Percentiles rank a stretch among this genome's conserved stretches.
Conservation (phyloP, 2,329 filamentous ascomycete species). For the Alternaria tenuissima region DNA sequence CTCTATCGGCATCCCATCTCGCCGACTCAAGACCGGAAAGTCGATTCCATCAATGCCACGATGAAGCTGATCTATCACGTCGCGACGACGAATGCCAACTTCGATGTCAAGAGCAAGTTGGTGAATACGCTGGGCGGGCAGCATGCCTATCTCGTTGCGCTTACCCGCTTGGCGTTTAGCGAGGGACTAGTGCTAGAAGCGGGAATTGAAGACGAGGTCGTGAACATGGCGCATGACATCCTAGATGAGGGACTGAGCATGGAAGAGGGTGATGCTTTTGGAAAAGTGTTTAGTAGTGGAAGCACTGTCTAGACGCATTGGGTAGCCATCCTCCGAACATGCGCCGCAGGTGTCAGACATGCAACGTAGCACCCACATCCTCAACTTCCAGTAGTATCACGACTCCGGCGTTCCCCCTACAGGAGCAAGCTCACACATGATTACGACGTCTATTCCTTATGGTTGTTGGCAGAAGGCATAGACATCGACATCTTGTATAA, state of each 20-base stretch:
- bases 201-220: conserved; percentile 78
- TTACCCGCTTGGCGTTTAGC: conserved; percentile 86
- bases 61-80: conserved; percentile 70
- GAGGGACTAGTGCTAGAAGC: conserved; percentile 80
- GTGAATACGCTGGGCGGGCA: conserved; percentile 73
- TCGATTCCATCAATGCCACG: conserved; percentile 65
- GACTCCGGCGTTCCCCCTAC: conserved; percentile 70
- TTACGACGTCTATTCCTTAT: conserved; percentile 39
- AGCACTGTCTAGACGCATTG: conserved; percentile 5
- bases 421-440: not conserved
- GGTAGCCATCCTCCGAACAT: not conserved
- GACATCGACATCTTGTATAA: not conserved
- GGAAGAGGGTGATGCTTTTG: conserved; percentile 73
- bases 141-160: conserved; percentile 81
- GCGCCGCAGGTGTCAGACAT: conserved; percentile 60
- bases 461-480: conserved; percentile 30
- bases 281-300: conserved; percentile 52
- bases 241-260: conserved; percentile 82
- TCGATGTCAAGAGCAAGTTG: conserved; percentile 76
- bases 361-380: conserved; percentile 66
- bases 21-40: conserved; percentile 51
- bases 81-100: conserved; percentile 66
- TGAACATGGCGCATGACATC: conserved; percentile 81
- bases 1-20: conserved; percentile 58
- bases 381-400: conserved; percentile 83